These are phyloP conservation scores for Fusarium agapanthi DNA, from an alignment of 2,329 filamentous ascomycete genomes.

Conservation along the genomic window DNA sequence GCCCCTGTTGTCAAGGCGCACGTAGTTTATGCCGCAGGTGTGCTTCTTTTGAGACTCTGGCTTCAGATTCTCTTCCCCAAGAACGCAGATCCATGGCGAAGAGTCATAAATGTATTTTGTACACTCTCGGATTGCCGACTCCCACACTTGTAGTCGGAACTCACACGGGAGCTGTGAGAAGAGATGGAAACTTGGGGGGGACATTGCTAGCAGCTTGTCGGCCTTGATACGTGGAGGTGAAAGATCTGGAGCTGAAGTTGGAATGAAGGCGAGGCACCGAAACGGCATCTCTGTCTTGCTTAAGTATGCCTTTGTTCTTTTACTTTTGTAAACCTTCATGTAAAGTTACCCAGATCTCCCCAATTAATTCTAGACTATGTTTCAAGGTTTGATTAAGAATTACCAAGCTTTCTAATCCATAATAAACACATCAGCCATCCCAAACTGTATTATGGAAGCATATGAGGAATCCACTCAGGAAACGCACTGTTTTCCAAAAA, in stretches of 20 bases:
- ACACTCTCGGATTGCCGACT: not conserved
- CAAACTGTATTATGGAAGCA: not conserved
- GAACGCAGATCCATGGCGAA: not conserved
- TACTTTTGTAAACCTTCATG: not conserved
- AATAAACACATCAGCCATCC: not conserved
- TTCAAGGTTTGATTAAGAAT: not conserved
- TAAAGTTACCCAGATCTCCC: not conserved
- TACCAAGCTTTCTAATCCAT: not conserved
- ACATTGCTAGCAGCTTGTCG: not conserved
- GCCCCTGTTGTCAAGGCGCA: not conserved
- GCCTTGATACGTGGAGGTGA: not conserved
- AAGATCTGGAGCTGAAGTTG: not conserved
- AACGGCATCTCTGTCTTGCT: accelerated
- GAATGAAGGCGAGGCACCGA: not conserved
- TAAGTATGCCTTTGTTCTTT: not conserved
- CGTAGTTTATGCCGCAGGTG: not conserved
- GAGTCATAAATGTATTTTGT: not conserved
- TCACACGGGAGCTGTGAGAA: not conserved
- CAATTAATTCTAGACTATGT: not conserved
- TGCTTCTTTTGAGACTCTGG: not conserved
- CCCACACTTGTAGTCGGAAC: not conserved
- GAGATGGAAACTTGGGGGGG: not conserved
- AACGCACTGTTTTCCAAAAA: not conserved
- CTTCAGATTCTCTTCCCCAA: not conserved
- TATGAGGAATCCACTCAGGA: accelerated